phyloP scores from a whole-genome alignment of 768 basidiomycete species.

The Gymnopilus junonius region DNA sequence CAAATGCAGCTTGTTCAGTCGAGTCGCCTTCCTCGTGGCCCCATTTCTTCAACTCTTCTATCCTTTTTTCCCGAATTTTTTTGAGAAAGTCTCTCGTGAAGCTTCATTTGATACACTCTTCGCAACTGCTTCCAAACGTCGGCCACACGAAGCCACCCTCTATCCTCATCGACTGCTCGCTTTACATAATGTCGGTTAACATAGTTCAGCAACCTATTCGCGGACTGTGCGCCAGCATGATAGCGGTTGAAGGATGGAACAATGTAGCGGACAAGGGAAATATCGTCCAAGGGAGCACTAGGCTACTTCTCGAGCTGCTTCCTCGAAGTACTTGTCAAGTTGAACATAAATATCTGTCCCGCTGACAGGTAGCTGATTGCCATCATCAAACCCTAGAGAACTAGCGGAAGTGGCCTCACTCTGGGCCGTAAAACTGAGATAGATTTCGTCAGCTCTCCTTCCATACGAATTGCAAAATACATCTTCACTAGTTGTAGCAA shows the following conservation, averaged over 20 bases:
- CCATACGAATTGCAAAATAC: conserved; percentile 16
- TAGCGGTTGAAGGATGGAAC: conserved; percentile 75
- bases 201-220: conserved; percentile 77
- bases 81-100: conserved; percentile 63
- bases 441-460: conserved; percentile 16
- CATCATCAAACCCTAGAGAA: conserved; percentile 10
- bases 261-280: conserved; percentile 69
- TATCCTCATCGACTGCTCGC: conserved; percentile 78
- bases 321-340: conserved; percentile 72
- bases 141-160: conserved; percentile 72
- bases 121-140: conserved; percentile 68
- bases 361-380: conserved; percentile 33
- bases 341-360: conserved; percentile 76
- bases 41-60: conserved; percentile 73
- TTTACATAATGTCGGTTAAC: conserved; percentile 80
- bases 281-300: conserved; percentile 69
- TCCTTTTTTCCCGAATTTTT: conserved; percentile 56
- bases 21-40: conserved; percentile 61
- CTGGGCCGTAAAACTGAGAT: conserved; percentile 56
- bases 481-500: conserved; percentile 77
- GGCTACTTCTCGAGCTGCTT: conserved; percentile 61
- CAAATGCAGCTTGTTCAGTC: conserved; percentile 50
- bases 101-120: conserved; percentile 53
- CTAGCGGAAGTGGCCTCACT: conserved; percentile 44
- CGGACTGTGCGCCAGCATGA: conserved; percentile 65